A percentile compares a stretch with the other conserved stretches of the same genome.
These are phyloP conservation scores for Epichloe elymi DNA, from an alignment of 2,329 filamentous ascomycete genomes.

Conservation along the genomic window DNA sequence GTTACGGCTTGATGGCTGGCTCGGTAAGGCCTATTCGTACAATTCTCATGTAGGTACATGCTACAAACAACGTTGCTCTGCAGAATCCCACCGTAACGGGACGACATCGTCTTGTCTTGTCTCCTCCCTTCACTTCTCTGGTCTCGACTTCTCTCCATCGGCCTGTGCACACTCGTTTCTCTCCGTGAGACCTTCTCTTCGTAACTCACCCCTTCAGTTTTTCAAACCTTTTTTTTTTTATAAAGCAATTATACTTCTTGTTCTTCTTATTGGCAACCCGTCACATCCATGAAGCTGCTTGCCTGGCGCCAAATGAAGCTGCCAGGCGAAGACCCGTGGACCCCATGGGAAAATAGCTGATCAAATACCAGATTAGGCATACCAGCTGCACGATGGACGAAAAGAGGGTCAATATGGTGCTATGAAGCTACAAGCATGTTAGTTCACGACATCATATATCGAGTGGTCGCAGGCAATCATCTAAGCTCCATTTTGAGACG, in stretches of 20 bases:
- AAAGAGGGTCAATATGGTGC: slow-evolving; percentile 71
- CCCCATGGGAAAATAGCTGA: slow-evolving; percentile 98
- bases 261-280: slow-evolving; percentile 23
- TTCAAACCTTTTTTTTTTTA: neutral
- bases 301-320: slow-evolving; percentile 70
- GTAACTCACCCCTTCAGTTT: neutral
- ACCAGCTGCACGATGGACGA: slow-evolving; percentile 74
- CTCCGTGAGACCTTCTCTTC: neutral
- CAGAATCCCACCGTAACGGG: neutral
- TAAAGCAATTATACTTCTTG: neutral
- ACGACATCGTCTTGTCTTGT: neutral
- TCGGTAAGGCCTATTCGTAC: neutral
- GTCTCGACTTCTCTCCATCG: neutral
- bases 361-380: slow-evolving; percentile 79
- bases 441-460: neutral
- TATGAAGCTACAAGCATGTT: slow-evolving; percentile 52
- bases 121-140: neutral
- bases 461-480: neutral
- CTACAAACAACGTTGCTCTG: neutral
- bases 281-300: slow-evolving; percentile 79
- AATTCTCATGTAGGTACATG: neutral
- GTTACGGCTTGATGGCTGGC: neutral
- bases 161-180: neutral
- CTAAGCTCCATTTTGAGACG: neutral
- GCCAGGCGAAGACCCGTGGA: slow-evolving; percentile 76